phyloP scores from a whole-genome alignment of 176 grass and related monocot species.

The Cocos nucifera region DNA sequence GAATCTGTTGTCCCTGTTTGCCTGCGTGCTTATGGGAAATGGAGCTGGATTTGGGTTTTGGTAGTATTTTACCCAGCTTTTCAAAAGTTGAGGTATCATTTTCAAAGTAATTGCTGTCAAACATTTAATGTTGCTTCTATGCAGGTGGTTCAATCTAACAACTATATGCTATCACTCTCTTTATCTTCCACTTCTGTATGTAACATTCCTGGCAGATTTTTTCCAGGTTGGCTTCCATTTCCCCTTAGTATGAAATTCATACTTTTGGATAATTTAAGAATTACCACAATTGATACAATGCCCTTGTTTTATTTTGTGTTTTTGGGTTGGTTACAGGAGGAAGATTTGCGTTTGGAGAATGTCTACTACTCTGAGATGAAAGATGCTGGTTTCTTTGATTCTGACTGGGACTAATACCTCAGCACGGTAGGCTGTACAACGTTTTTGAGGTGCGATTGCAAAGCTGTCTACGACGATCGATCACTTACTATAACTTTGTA shows the following conservation, averaged over 20 bases:
- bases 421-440: background rate
- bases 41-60: conserved; percentile 88
- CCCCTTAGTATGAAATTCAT: background rate
- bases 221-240: conserved; percentile 62
- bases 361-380: conserved; percentile 99
- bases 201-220: conserved; percentile 90
- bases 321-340: conserved; percentile 50
- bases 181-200: conserved; percentile 90
- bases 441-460: no score
- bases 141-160: conserved; percentile 83
- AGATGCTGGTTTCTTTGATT: conserved; percentile 98
- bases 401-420: conserved; percentile 76
- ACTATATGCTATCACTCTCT: conserved; percentile 82
- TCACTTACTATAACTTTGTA: no score
- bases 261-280: background rate
- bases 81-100: conserved; percentile 7
- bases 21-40: conserved; percentile 64
- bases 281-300: no score
- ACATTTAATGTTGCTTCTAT: conserved; percentile 18
- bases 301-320: conserved; percentile 4
- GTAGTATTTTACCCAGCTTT: conserved; percentile 29
- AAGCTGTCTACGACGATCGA: no score
- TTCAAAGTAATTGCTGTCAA: background rate
- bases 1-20: conserved; percentile 66
- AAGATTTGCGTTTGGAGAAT: conserved; percentile 88